Evolutionary conservation across 805 yeast genomes (phyloP).

Genomic region (Pichia scutulata): DNA sequence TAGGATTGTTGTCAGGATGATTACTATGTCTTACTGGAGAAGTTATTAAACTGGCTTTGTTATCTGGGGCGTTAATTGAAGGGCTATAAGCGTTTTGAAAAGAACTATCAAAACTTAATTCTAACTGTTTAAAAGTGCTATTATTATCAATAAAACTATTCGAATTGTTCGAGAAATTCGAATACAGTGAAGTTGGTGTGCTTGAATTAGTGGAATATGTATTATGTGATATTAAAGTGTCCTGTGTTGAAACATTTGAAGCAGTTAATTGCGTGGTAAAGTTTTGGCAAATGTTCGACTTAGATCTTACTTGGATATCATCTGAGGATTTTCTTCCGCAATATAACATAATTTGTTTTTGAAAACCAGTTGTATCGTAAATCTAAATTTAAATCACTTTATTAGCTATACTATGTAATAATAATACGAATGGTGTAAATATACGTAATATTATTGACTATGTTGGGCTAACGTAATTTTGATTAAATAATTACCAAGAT

Average conservation of each 20-base stretch:
- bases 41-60: not conserved
- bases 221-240: not conserved
- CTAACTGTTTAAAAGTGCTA: not conserved
- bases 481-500: no score
- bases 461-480: no score
- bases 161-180: not conserved
- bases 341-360: not conserved
- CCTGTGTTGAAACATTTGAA: slow-evolving; percentile 1
- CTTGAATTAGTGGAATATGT: not conserved
- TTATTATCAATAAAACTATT: not conserved
- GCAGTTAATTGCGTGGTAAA: not conserved
- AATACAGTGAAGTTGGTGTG: not conserved
- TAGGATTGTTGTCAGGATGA: not conserved
- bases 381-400: no score
- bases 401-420: no score
- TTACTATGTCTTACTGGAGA: not conserved
- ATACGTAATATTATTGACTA: no score
- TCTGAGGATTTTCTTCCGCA: not conserved
- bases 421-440: no score
- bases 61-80: not conserved
- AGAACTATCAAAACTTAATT: not conserved
- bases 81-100: not conserved
- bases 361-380: no score
- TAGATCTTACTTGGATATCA: not conserved
- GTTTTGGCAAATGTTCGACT: not conserved